Base-by-base conservation (phyloP, 2,329 filamentous ascomycete species). In the Aspergillus brasiliensis region DNA sequence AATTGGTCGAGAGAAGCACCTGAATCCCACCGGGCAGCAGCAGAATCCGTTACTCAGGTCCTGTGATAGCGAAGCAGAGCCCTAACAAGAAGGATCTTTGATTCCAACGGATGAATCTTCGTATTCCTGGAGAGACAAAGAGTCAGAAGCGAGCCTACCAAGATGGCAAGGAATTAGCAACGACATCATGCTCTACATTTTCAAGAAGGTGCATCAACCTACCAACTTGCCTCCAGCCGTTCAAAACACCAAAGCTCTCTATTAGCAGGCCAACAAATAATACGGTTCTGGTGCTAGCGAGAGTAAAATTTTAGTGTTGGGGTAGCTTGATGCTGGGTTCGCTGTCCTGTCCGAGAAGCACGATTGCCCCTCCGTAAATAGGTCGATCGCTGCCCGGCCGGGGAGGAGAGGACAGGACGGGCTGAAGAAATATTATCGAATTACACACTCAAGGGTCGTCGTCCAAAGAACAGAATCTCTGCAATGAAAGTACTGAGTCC, bases 401-500 rank as follows among this genome's bases (percentile, higher is more conserved):
- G 44, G 15, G 44, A 17, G 44, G 44, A 8, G 44, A 48, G 21
- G 19, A 28, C 44, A 49, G 46, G 15, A 49, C 8, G 46, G 15
- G 44, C 40, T 44, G 44, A 48, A 23, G 38, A 19, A 19, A n/a
- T n/a, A n/a, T n/a, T n/a, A n/a, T 17, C 21, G 23, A 40, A 17
- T 19, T 19, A 54, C 37, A 53, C 53, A 37, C 23, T 42, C 48
- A 52, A 54, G 31, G 51, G 57, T 25, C 6, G 56, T 17, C 27
- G 52, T 57, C 25, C 58, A 57, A 54, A 34, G 11, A 42, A 53
- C 51, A 54, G 48, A 38, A 34, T 46, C 55, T 60, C 56, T 61
- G 57, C 57, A 37, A 58, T 40, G 56, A 57, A 44, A 59, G 52
- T 44, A 51, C 52, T 49, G 48, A 59, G 48, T 62, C 58, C 60